phyloP scores from a whole-genome alignment of 345 rosid species.

The Hibiscus trionum region DNA sequence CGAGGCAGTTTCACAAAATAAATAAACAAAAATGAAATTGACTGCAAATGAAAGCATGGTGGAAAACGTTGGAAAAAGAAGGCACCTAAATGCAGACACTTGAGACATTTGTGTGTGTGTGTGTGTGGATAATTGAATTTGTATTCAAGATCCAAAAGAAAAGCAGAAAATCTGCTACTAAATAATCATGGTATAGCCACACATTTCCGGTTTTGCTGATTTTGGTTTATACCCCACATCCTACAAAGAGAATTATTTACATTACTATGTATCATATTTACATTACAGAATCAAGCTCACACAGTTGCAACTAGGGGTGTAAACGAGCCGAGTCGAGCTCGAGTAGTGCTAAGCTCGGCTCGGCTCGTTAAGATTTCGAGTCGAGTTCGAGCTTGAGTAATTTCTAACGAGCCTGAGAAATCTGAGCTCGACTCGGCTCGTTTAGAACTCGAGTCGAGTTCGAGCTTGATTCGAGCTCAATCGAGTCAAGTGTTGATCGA shows the following conservation, averaged over 20 bases:
- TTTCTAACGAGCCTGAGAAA: too few relatives aligned
- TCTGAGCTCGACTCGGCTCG: too few relatives aligned
- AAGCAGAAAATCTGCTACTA: background rate
- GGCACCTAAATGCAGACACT: conserved; percentile 5
- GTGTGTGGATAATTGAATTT: background rate
- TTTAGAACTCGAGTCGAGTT: too few relatives aligned
- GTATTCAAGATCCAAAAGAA: background rate
- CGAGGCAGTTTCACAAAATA: background rate
- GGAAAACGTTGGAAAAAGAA: background rate
- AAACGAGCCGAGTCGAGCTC: too few relatives aligned
- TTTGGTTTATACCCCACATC: background rate
- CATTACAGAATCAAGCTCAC: background rate
- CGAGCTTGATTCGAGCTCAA: too few relatives aligned
- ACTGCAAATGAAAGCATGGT: background rate
- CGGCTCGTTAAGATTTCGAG: too few relatives aligned
- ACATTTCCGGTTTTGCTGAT: background rate
- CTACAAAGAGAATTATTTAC: background rate
- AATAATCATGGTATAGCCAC: background rate
- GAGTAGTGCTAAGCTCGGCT: too few relatives aligned
- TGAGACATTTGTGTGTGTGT: background rate
- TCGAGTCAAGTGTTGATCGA: too few relatives aligned
- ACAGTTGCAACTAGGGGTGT: too few relatives aligned
- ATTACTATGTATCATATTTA: background rate
- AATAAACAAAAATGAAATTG: background rate
- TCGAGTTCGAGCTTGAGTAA: too few relatives aligned